These are phyloP conservation scores for Tolypocladium inflatum DNA, from an alignment of 2,329 filamentous ascomycete genomes.

Conservation along the genomic window DNA sequence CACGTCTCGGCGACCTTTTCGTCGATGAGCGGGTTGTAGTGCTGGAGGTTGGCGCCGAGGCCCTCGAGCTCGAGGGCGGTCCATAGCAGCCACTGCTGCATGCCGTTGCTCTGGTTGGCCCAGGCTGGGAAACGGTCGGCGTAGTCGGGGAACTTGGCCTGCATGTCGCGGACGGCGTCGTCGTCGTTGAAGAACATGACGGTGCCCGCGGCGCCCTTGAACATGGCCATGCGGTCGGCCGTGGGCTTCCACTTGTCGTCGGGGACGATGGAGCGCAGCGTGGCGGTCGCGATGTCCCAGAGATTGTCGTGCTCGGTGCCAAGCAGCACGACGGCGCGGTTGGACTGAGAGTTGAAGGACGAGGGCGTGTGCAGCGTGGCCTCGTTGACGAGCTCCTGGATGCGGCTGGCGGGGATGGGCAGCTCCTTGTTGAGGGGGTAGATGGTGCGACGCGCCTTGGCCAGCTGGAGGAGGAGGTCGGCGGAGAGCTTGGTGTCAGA, in stretches of 20 bases:
- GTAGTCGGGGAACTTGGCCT: constrained; percentile 62
- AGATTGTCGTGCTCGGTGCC: constrained; percentile 78
- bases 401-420: constrained; percentile 36
- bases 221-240: constrained; percentile 34
- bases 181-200: constrained; percentile 85
- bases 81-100: constrained; percentile 73
- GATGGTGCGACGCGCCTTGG: constrained; percentile 59
- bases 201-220: constrained; percentile 67
- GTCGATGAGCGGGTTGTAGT: constrained; percentile 86
- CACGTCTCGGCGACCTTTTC: constrained; percentile 58
- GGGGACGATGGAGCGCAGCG: constrained; percentile 47
- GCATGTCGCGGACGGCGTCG: constrained; percentile 52
- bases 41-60: constrained; percentile 81
- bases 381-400: constrained; percentile 56
- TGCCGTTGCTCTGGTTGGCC: constrained; percentile 68
- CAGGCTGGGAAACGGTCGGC: constrained; percentile 72
- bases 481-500: constrained; percentile 35
- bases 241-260: constrained; percentile 50
- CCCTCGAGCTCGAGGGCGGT: constrained; percentile 74
- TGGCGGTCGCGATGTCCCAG: constrained; percentile 63
- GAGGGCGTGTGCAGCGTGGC: constrained; percentile 63
- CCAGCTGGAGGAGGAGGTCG: constrained; percentile 49
- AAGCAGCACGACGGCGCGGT: constrained; percentile 69
- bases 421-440: constrained; percentile 60
- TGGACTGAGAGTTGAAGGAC: constrained; percentile 83